Base-by-base conservation (phyloP, 2,329 filamentous ascomycete species). In the Chlorencoelia australis region DNA sequence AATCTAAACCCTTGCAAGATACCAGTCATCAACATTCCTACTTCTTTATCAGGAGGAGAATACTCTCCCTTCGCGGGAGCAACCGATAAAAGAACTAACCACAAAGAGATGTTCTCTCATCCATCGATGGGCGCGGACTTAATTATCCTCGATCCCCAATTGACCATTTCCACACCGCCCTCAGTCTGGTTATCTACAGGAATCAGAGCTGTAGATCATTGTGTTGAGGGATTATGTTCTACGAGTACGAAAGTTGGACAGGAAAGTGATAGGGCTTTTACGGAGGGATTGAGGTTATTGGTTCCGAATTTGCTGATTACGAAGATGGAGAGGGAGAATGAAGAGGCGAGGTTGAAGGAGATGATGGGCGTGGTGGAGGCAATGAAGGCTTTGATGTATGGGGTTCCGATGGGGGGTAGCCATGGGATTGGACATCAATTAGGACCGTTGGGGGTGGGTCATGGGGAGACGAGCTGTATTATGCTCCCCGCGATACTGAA, bases 391-490 rank as follows among this genome's bases (percentile, higher is more conserved):
- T 64, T 67, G 6, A 53, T 54, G 24, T 60, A 61, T 44, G 63
- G 57, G 0, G 60, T 62, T 39, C 65, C 37, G 0, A 54, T 62
- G 47, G 56, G 61, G 7, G 61, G 47, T 0, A 58, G 54, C 28
- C 62, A 65, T 45, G 61, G 53, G 2, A 64, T 64, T 29, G 62
- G 62, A 11, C 61, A 64, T 44, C 62, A 64, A 39, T 44, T 69
- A 33, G 58, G 55, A 2, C 48, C 48, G 7, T 24, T 51, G 9
- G 72, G 72, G 0, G 72, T 77, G 2, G 66, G 68, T 0, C 73
- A 79, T 48, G 73, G 73, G 8, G 71, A 75, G 52, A 78, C 72
- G 18, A 73, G 67, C 45, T 78, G 66, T 49, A 66, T 69, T 30
- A 58, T 73, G 37, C 59, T 68, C 22, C 71, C 73, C 0, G 63